Percentiles rank a stretch among this genome's conserved stretches.
phyloP scores from a whole-genome alignment of 2,329 filamentous ascomycete genomes.

The Penicillium brevicompactum region DNA sequence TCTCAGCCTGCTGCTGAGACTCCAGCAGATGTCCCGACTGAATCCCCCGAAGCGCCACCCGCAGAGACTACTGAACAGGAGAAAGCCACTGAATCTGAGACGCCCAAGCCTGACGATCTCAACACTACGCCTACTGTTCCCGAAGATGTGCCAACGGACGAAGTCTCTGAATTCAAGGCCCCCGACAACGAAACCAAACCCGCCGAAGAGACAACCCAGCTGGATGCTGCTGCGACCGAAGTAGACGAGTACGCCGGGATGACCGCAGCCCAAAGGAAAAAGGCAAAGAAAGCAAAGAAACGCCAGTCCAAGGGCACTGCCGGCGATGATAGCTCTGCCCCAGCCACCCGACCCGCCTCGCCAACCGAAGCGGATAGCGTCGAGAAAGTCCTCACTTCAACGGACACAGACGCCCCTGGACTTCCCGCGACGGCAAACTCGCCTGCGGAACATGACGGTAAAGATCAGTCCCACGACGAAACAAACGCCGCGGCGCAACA shows the following conservation, averaged over 20 bases:
- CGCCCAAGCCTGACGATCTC: neutral
- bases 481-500: conserved; percentile 39
- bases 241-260: conserved; percentile 29
- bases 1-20: conserved; percentile 5
- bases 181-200: conserved; percentile 1
- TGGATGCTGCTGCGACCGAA: conserved; percentile 13
- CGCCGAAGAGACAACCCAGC: conserved; percentile 5
- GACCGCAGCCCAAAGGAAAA: conserved; percentile 42
- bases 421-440: conserved; percentile 30
- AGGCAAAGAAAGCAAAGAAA: conserved; percentile 52
- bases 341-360: conserved; percentile 16
- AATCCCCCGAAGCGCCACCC: neutral
- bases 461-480: conserved; percentile 48
- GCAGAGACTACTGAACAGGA: neutral
- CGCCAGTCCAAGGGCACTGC: conserved; percentile 35
- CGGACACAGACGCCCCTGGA: conserved; percentile 23
- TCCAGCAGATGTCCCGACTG: neutral
- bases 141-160: conserved; percentile 5
- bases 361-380: conserved; percentile 4
- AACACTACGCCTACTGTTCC: conserved; percentile 13
- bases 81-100: conserved; percentile 8
- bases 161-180: conserved; percentile 20
- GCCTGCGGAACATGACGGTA: conserved; percentile 47
- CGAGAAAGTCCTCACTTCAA: conserved; percentile 16
- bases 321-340: conserved; percentile 18